phyloP scores from a whole-genome alignment of 1,139 yeast genomes.

The Spathaspora sp. region DNA sequence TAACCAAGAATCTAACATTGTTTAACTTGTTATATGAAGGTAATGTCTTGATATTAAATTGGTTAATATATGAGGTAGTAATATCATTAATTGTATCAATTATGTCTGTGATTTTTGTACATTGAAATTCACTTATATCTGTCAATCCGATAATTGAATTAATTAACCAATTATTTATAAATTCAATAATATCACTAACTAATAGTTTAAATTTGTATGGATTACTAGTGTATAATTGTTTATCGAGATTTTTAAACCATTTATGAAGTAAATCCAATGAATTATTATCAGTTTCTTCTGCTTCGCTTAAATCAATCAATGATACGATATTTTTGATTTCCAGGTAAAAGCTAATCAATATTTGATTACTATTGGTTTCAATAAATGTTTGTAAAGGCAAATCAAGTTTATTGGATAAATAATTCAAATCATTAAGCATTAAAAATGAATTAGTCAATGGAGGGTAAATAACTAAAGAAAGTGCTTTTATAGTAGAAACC shows the following conservation, averaged over 20 bases:
- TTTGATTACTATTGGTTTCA: constrained; percentile 23
- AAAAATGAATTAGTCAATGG: constrained; percentile 30
- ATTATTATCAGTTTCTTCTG: constrained; percentile 23
- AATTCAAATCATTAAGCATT: constrained; percentile 36
- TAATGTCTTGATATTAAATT: constrained; percentile 16
- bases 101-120: constrained; percentile 29
- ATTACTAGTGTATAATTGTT: constrained; percentile 29
- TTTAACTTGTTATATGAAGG: constrained; percentile 41
- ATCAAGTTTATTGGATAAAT: constrained; percentile 18
- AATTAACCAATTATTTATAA: constrained; percentile 30
- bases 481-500: constrained; percentile 29
- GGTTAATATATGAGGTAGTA: constrained; percentile 18
- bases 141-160: constrained; percentile 25
- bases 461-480: constrained; percentile 36
- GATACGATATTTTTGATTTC: constrained; percentile 19
- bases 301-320: constrained; percentile 13
- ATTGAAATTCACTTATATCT: constrained; percentile 41
- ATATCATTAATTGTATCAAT: constrained; percentile 21
- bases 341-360: constrained; percentile 20
- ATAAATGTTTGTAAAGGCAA: constrained; percentile 19
- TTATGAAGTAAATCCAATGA: constrained; percentile 17
- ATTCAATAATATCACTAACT: constrained; percentile 28
- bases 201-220: constrained; percentile 26
- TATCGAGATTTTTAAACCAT: constrained; percentile 26
- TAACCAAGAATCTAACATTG: constrained; percentile 48